These are phyloP conservation scores for Tuber brumale DNA, from an alignment of 495 filamentous ascomycete genomes.

Conservation along the genomic window DNA sequence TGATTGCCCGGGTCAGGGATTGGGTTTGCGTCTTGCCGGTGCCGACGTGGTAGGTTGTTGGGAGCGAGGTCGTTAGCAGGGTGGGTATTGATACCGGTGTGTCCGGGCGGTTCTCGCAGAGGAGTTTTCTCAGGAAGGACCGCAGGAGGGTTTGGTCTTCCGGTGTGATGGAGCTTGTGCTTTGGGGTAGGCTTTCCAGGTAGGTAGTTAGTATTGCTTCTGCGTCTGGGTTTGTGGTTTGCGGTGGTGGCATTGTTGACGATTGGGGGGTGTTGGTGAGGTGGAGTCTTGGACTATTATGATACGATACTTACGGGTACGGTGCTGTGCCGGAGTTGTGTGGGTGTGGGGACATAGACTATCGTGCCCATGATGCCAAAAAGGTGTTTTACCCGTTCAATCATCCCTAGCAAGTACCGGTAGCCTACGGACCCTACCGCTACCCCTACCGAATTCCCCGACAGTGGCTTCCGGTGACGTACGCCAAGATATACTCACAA, in stretches of 20 bases:
- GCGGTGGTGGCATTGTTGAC: neutral
- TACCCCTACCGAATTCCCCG: too few relatives aligned
- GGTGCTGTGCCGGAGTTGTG: too few relatives aligned
- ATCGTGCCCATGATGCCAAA: too few relatives aligned
- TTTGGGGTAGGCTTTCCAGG: neutral
- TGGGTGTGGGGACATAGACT: too few relatives aligned
- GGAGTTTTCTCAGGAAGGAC: neutral
- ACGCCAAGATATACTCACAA: too few relatives aligned
- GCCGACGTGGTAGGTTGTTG: conserved; percentile 51
- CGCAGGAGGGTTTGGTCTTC: neutral
- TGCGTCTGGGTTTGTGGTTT: neutral
- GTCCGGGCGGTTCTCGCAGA: conserved; percentile 4
- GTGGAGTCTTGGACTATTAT: too few relatives aligned
- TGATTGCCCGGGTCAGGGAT: conserved; percentile 53
- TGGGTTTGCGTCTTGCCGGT: conserved; percentile 50
- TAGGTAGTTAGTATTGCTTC: neutral
- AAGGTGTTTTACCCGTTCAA: too few relatives aligned
- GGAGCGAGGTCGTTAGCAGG: conserved; percentile 47
- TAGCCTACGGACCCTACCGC: too few relatives aligned
- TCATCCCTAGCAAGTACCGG: too few relatives aligned
- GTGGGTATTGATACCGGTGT: conserved; percentile 25
- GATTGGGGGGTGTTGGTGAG: neutral
- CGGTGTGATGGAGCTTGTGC: neutral
- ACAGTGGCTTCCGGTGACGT: too few relatives aligned
- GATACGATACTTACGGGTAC: too few relatives aligned